Base-by-base conservation (phyloP, 1,284 basidiomycete species). In the Coniferiporia sulphurascens region DNA sequence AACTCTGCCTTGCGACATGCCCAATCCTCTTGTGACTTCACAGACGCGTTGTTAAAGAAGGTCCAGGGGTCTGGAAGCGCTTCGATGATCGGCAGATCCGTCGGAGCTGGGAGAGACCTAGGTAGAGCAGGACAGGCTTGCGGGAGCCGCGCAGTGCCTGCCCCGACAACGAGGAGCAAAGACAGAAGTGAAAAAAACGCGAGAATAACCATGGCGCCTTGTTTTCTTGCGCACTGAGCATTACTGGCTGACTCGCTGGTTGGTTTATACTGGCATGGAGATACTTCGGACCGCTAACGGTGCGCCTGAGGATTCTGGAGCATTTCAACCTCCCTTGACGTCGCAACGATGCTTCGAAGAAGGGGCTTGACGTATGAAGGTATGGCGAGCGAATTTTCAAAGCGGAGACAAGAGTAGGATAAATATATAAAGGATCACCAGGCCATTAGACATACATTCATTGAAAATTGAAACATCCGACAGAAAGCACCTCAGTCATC, bases 1-100 rank as follows among this genome's bases (percentile, higher is more conserved):
- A 67, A 54, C 53, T 67, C 62, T 15, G 56, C 53, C 43, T 58
- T 50, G 6, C 65, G 58, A 44, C 65, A 66, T 15, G 48, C 51
- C 65, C 65, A 66, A 36, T 66, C 64, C 9, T 46, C 63, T 13
- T 53, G 56, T 21, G 65, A 65, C 19, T 19, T 35, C 7, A 61
- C 10, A 13, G 59, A 35, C n/a, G 21, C 44, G 32, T 61, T 57
- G 34, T 61, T 57, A 19, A 61, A 61, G 50, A 61, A 61, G 27
- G 15, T 56, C 48, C 56, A 61, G 10, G 59, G 59, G 44, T 61
- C 51, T 5, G 59, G 59, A 10, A 61, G 44, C 6, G 45, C 41
- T 4, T 56, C 55, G 32, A 61, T 57, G 38, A 52, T 43, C 5
- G 59, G 59, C 8, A 61, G 59, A 32, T 61, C 59, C 15, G 59